Evolutionary conservation across 495 filamentous ascomycete genomes (phyloP).

Genomic region (Parmelia sp.): DNA sequence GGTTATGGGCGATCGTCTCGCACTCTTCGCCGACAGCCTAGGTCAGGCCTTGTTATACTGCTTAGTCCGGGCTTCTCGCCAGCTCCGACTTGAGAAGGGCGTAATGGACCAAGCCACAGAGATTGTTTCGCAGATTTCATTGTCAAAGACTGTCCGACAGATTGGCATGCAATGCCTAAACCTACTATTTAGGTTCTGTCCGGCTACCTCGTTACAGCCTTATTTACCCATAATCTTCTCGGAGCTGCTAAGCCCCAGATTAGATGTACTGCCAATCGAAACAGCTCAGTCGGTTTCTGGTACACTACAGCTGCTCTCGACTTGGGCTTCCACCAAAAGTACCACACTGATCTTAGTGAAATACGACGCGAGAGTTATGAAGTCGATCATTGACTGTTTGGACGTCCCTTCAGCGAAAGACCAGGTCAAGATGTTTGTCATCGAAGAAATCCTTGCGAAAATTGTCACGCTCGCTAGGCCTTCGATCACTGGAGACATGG

Average conservation of each 20-base stretch:
- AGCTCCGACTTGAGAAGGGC: conserved; percentile 37
- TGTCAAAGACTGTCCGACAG: conserved; percentile 65
- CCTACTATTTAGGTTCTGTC: conserved; percentile 63
- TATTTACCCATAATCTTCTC: conserved; percentile 65
- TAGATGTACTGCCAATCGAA: conserved; percentile 76
- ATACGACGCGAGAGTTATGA: conserved; percentile 56
- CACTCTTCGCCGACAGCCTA: conserved; percentile 53
- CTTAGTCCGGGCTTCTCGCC: conserved; percentile 62
- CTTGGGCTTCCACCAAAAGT: conserved; percentile 64
- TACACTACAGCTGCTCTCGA: conserved; percentile 68
- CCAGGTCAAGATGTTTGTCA: conserved; percentile 75
- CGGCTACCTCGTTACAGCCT: conserved; percentile 58
- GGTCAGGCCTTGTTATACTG: conserved; percentile 74
- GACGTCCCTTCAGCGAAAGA: conserved; percentile 71
- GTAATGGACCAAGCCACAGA: conserved; percentile 18
- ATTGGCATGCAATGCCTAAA: conserved; percentile 71
- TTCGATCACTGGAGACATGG: conserved; percentile 42
- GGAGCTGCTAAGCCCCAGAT: conserved; percentile 66
- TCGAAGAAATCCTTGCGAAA: conserved; percentile 62
- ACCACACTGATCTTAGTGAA: conserved; percentile 62
- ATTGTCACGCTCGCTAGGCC: conserved; percentile 51
- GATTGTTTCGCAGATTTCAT: conserved; percentile 19
- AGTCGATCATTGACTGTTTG: conserved; percentile 64
- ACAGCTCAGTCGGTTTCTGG: conserved; percentile 84
- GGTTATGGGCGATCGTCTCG: conserved; percentile 64